Percentiles rank a stretch among this genome's conserved stretches.
Evolutionary conservation across 169 alveolate species (phyloP).

Genomic region (Plasmodium cynomolgi): DNA sequence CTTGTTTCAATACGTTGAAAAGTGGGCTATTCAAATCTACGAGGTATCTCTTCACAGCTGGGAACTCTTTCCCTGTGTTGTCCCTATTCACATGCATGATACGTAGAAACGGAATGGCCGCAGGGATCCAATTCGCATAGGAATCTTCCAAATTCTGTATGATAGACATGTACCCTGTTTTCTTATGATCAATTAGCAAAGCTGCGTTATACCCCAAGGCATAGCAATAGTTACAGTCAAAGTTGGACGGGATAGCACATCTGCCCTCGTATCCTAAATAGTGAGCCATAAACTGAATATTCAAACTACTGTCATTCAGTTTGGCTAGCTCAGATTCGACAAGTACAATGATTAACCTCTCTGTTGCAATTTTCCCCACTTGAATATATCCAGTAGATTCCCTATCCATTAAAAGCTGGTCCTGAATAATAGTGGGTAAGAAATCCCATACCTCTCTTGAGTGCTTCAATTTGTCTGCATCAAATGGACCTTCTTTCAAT

Average conservation of each 20-base stretch:
- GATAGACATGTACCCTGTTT: conserved; percentile 96
- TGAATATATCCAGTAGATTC: conserved; percentile 99
- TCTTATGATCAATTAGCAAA: conserved; percentile 89
- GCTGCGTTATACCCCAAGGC: conserved; percentile 97
- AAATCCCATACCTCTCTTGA: conserved; percentile 87
- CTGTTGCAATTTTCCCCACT: conserved; percentile 99
- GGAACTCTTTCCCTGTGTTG: conserved; percentile 76
- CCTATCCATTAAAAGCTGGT: conserved; percentile 96
- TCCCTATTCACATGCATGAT: conserved; percentile 85
- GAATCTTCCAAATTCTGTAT: conserved; percentile 89
- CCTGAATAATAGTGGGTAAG: conserved; percentile 94
- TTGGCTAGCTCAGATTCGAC: conserved; percentile 87
- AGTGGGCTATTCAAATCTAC: conserved; percentile 94
- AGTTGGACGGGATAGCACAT: conserved; percentile 97
- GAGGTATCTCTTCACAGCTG: conserved; percentile 94
- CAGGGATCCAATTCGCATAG: conserved; percentile 92
- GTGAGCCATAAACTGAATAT: conserved; percentile 88
- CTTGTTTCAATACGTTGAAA: conserved; percentile 91
- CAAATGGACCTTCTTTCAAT: conserved; percentile 80
- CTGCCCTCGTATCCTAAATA: conserved; percentile 99
- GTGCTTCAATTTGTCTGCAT: conserved; percentile 68
- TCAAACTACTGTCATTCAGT: conserved; percentile 73
- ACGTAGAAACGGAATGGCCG: conserved; percentile 88
- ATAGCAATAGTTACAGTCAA: conserved; percentile 98
- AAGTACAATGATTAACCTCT: conserved; percentile 93